Base-by-base conservation (phyloP, 2,329 filamentous ascomycete species). In the Thielaviopsis punctulata region DNA sequence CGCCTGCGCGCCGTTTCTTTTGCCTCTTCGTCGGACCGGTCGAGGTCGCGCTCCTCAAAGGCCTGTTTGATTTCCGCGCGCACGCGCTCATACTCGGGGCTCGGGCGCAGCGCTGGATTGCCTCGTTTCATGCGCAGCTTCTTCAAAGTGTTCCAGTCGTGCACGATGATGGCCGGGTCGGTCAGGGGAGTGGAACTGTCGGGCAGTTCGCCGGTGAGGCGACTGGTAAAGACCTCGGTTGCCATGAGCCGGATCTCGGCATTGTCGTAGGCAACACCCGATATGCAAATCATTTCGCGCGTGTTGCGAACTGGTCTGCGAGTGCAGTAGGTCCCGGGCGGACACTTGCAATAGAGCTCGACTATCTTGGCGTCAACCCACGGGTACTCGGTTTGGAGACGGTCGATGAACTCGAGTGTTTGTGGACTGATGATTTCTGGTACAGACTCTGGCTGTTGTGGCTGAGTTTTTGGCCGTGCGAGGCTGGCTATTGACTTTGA, bases 1-100 rank as follows among this genome's bases (percentile, higher is more conserved):
- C 62, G 56, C 4, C 59, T 59, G 2, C 52, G 49, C 4, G 59
- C 61, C 13, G 61, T 61, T 15, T 54, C 48, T 13, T 57, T 36
- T 1, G 47, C 56, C 22, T 22, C 62, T 50, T 51, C 56, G 19
- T 41, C 60, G 22, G 56, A 57, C 39, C 21, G 60, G 57, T 55
- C 51, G 1, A 36, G 41, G 19, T 69, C 66, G 1, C 68, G 67
- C 18, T 65, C 61, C 3, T 59, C 57, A 45, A 70, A 68, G 4
- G 58, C 58, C 3, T 63, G 62, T 2, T 62, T 57, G 15, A 68
- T 62, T 19, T 65, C 59, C 9, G 68, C 59, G 0, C 58, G 59
- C 0, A 67, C 47, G 0, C 58, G 27, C 1, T 56, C 57, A 43
- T 64, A 65, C 0, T 58, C 47, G 1, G 59, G 47, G 0, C 57